A percentile compares a stretch with the other conserved stretches of the same genome.
These are phyloP conservation scores for Rhodotorula sphaerocarpa DNA, from an alignment of 768 basidiomycete species.

Conservation along the genomic window DNA sequence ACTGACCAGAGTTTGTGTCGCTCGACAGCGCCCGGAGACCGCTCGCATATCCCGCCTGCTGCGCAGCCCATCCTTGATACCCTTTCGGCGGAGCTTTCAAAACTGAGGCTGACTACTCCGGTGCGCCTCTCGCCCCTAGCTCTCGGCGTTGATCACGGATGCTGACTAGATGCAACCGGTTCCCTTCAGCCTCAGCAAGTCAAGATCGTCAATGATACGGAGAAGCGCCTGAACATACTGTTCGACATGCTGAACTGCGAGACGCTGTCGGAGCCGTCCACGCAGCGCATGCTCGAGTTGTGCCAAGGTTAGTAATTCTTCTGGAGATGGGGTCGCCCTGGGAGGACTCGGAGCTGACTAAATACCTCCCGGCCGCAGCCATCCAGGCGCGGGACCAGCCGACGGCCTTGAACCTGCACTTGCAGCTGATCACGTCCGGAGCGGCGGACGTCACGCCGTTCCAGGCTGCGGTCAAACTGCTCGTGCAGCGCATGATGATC, in stretches of 20 bases:
- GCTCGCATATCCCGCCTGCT: conserved; percentile 76
- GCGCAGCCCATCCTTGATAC: conserved; percentile 60
- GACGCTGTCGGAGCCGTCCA: conserved; percentile 60
- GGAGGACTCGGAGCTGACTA: too few species aligned
- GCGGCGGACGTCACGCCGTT: conserved; percentile 75
- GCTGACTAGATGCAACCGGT: background rate
- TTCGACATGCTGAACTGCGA: conserved; percentile 91
- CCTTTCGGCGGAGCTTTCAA: conserved; percentile 56
- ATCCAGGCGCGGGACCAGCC: conserved; percentile 72
- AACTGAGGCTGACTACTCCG: conserved; percentile 64
- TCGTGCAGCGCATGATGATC: conserved; percentile 49
- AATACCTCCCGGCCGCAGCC: conserved; percentile 57
- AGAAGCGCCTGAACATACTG: conserved; percentile 70
- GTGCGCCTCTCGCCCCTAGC: conserved; percentile 52
- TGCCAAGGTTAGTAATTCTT: conserved; percentile 54
- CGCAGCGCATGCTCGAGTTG: conserved; percentile 59
- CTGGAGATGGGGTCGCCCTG: too few species aligned
- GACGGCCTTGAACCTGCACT: conserved; percentile 70
- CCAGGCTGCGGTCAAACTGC: conserved; percentile 85
- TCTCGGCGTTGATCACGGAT: background rate
- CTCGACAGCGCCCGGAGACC: conserved; percentile 70
- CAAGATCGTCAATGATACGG: conserved; percentile 74
- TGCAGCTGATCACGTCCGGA: conserved; percentile 71
- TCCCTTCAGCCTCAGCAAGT: conserved; percentile 64
- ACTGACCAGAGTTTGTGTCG: too few species aligned